phyloP scores from a whole-genome alignment of 2,329 filamentous ascomycete genomes.

The Aspergillus japonicus region DNA sequence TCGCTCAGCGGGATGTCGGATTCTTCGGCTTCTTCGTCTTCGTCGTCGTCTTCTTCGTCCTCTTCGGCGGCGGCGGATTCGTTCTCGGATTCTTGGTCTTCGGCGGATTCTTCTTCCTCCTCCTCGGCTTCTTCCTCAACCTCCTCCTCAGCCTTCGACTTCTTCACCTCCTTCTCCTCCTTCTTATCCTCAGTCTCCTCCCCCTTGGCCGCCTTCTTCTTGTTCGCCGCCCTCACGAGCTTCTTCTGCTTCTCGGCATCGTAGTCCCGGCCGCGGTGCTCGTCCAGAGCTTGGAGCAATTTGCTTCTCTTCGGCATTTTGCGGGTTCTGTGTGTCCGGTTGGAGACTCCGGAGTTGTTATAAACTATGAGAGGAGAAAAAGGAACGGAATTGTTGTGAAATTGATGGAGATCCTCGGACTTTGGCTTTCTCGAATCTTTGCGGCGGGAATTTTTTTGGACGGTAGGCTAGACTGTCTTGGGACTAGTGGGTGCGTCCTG shows the following conservation, averaged over 20 bases:
- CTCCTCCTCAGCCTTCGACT: constrained; percentile 15
- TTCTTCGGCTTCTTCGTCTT: constrained; percentile 71
- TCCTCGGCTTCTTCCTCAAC: constrained; percentile 35
- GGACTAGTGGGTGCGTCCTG: not conserved
- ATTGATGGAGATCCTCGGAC: not conserved
- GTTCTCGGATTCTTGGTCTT: constrained; percentile 30
- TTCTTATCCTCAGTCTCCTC: not conserved
- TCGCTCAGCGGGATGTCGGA: constrained; percentile 90
- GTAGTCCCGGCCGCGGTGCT: constrained; percentile 63
- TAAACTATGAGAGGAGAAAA: too few relatives aligned
- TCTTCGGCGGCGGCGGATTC: constrained; percentile 36
- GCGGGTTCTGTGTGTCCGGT: constrained; percentile 12
- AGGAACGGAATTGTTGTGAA: not conserved
- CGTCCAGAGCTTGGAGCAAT: constrained; percentile 58
- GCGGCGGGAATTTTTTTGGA: constrained; percentile 15
- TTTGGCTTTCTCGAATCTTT: not conserved
- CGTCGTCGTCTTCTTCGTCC: constrained; percentile 49
- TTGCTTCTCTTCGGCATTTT: constrained; percentile 56
- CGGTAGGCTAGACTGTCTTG: constrained; percentile 1
- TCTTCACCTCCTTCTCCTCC: constrained; percentile 10
- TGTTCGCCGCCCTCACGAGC: constrained; percentile 51
- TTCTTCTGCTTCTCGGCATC: constrained; percentile 76
- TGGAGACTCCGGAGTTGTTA: too few relatives aligned
- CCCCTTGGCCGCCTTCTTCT: constrained; percentile 8
- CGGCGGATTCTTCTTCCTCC: constrained; percentile 30